phyloP scores from a whole-genome alignment of 2,329 filamentous ascomycete species.

The Aspergillus sp. region DNA sequence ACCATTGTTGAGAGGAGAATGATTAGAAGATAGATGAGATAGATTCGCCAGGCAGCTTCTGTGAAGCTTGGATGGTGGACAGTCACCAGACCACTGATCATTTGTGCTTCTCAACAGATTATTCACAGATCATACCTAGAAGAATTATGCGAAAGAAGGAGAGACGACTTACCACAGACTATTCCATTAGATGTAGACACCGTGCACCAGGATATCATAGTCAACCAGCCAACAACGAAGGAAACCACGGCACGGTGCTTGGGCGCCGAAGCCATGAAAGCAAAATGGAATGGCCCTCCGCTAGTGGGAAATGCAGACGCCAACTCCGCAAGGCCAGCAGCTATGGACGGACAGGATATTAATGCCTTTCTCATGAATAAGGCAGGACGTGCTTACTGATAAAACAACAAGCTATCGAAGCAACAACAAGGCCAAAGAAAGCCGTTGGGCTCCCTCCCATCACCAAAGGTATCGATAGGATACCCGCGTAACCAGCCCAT shows the following conservation, averaged over 20 bases:
- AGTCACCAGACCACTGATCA: constrained; percentile 1
- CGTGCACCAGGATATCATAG: constrained; percentile 26
- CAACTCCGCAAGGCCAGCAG: constrained; percentile 18
- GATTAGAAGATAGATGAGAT: constrained; percentile 22
- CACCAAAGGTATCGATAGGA: constrained; percentile 21
- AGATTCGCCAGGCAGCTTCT: constrained; percentile 24
- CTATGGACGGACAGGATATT: not conserved
- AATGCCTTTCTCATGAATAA: not conserved
- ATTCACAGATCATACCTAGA: not conserved
- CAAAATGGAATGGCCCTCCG: constrained; percentile 35
- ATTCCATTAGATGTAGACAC: constrained; percentile 21
- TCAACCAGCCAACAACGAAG: constrained; percentile 30
- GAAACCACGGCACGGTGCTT: constrained; percentile 17
- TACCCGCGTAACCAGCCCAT: constrained; percentile 32
- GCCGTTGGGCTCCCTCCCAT: constrained; percentile 28
- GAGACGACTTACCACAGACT: constrained; percentile 19
- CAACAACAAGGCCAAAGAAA: constrained; percentile 27
- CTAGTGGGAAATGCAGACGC: constrained; percentile 19
- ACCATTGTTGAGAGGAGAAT: constrained; percentile 12
- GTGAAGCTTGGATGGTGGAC: constrained; percentile 5
- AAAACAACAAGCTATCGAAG: constrained; percentile 17
- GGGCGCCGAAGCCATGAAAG: constrained; percentile 25
- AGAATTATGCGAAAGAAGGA: not conserved
- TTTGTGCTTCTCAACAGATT: not conserved
- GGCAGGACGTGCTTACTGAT: constrained; percentile 17